phyloP scores from a whole-genome alignment of 148 eudicot species.

The Oxyria digyna region DNA sequence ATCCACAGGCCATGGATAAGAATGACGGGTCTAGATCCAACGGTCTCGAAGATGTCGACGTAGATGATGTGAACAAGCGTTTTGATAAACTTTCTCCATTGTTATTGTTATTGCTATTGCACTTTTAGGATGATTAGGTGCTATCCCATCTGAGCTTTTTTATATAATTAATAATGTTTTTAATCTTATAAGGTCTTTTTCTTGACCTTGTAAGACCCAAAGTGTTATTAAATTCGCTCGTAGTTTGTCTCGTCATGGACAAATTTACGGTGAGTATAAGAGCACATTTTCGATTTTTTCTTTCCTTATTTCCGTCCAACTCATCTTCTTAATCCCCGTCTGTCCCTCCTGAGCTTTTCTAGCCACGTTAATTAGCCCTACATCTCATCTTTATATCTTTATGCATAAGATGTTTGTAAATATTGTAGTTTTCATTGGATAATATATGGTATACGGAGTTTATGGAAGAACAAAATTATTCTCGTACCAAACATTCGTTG shows the following conservation, averaged over 20 bases:
- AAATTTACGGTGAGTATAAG: background rate
- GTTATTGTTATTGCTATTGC: background rate
- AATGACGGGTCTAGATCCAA: background rate
- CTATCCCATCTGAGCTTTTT: slow-evolving; percentile 4
- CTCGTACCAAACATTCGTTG: too few species aligned
- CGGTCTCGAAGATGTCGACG: background rate
- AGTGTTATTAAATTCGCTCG: background rate
- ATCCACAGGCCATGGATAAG: background rate
- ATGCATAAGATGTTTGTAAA: background rate
- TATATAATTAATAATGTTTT: too few species aligned
- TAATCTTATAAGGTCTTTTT: slow-evolving; percentile 2
- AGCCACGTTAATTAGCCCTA: background rate
- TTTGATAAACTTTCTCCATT: too few species aligned
- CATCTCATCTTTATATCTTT: background rate
- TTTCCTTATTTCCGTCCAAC: background rate
- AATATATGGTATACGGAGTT: too few species aligned
- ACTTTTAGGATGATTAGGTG: background rate
- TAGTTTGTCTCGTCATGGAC: background rate
- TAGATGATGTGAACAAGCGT: background rate
- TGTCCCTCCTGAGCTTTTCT: slow-evolving; percentile 5
- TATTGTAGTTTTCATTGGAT: too few species aligned
- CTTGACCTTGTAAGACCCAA: slow-evolving; percentile 8
- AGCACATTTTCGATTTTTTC: background rate
- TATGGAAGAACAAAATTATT: too few species aligned
- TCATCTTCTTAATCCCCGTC: background rate